These are phyloP conservation scores for Rhodotorula sp. DNA, from an alignment of 1,284 basidiomycete species.

Conservation along the genomic window DNA sequence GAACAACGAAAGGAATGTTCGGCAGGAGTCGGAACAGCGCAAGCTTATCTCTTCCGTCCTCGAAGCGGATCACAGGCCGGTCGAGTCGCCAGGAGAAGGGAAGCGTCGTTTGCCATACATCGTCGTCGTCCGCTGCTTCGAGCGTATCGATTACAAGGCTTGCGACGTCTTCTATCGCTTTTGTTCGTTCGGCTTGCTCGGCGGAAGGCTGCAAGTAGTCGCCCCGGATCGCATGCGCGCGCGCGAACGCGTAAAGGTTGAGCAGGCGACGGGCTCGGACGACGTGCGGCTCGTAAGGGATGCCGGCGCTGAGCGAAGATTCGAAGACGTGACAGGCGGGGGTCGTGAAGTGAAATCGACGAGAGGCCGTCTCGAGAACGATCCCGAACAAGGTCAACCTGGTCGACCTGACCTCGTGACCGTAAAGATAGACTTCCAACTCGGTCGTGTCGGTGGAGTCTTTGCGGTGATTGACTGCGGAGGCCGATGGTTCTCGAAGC, in stretches of 20 bases:
- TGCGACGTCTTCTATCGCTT: neutral
- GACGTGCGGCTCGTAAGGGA: neutral
- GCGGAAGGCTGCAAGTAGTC: neutral
- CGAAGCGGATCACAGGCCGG: neutral
- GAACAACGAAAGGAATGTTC: neutral
- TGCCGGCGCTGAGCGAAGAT: neutral
- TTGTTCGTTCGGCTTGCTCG: too few relatives aligned
- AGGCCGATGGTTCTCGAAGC: neutral
- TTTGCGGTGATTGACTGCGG: neutral
- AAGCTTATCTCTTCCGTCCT: neutral
- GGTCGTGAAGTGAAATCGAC: neutral
- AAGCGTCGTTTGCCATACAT: neutral
- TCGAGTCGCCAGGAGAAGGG: neutral
- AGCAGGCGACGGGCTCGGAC: neutral
- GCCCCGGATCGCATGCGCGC: conserved; percentile 1
- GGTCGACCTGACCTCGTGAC: neutral
- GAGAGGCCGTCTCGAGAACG: neutral
- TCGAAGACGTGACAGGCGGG: neutral
- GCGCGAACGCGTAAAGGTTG: conserved; percentile 1
- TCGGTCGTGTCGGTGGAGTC: neutral
- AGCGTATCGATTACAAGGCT: neutral
- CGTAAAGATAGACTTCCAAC: neutral
- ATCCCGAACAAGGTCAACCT: neutral
- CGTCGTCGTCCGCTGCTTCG: too few relatives aligned
- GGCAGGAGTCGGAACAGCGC: neutral